Percentiles rank a stretch among this genome's conserved stretches.
These are phyloP conservation scores for Penicillium decumbens DNA, from an alignment of 2,329 filamentous ascomycete species.

Conservation along the genomic window DNA sequence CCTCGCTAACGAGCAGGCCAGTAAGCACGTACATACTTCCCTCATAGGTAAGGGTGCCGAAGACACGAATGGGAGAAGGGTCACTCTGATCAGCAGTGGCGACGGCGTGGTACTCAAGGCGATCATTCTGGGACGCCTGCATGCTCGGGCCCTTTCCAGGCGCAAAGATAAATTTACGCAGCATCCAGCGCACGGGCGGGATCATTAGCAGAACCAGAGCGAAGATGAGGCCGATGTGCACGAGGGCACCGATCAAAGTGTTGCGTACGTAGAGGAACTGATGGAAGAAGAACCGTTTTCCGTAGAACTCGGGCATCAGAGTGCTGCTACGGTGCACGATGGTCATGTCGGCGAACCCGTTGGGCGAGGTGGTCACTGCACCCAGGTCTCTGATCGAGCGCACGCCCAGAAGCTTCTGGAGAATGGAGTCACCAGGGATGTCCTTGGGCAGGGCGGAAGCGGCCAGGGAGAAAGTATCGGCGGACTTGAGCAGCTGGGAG, in stretches of 20 bases:
- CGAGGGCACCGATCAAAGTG: conserved; percentile 43
- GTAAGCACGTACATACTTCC: conserved; percentile 45
- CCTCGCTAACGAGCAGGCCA: conserved; percentile 42
- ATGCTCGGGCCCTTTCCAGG: conserved; percentile 49
- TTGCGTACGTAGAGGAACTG: conserved; percentile 54
- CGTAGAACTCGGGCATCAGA: conserved; percentile 55
- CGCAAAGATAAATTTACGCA: conserved; percentile 46
- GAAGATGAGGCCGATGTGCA: conserved; percentile 49
- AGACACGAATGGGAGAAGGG: conserved; percentile 35
- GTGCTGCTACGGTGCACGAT: conserved; percentile 59
- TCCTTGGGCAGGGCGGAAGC: conserved; percentile 38
- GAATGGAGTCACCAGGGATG: conserved; percentile 28
- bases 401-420: conserved; percentile 45
- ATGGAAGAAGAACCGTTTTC: conserved; percentile 54
- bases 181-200: conserved; percentile 51
- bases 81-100: conserved; percentile 41
- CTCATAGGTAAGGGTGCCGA: conserved; percentile 41
- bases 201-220: conserved; percentile 47
- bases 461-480: conserved; percentile 51
- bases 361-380: conserved; percentile 52
- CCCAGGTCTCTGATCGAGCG: conserved; percentile 54
- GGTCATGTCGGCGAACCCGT: conserved; percentile 51
- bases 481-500: conserved; percentile 45
- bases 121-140: conserved; percentile 41
- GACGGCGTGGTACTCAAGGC: conserved; percentile 43